A percentile compares a stretch with the other conserved stretches of the same genome.
Conservation (phyloP, 2,329 filamentous ascomycete species). For the Herpotrichia juniperi region DNA sequence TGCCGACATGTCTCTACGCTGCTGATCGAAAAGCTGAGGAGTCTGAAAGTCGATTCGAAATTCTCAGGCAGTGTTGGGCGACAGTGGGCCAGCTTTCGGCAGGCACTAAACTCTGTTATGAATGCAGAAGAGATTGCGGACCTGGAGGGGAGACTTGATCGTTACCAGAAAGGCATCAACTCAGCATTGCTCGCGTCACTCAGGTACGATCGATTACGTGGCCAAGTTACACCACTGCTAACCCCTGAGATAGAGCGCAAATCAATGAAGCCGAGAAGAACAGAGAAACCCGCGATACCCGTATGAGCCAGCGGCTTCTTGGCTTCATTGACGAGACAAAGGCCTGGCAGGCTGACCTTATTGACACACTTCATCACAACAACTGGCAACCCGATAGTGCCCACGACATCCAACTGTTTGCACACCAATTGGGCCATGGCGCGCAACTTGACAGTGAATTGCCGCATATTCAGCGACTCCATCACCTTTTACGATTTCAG, state of each 20-base stretch:
- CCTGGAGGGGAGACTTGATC: neutral
- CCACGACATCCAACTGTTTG: neutral
- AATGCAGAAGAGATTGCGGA: neutral
- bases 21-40: too few relatives aligned
- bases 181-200: constrained; percentile 15
- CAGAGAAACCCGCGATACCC: neutral
- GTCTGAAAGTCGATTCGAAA: too few relatives aligned
- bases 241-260: neutral
- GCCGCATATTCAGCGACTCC: too few relatives aligned
- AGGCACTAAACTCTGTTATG: neutral
- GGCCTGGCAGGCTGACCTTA: neutral
- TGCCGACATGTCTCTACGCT: too few relatives aligned
- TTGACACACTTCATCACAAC: neutral
- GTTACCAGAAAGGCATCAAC: constrained; percentile 9
- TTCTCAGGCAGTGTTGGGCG: too few relatives aligned
- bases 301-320: neutral
- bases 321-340: neutral
- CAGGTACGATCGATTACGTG: neutral
- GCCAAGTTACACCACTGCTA: neutral
- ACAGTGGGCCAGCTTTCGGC: neutral
- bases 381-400: neutral
- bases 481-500: neutral
- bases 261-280: neutral
- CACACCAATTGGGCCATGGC: neutral
- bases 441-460: neutral